Conservation (phyloP, 352 stramenopile genomes). For the Elongisporangium undulatum region DNA sequence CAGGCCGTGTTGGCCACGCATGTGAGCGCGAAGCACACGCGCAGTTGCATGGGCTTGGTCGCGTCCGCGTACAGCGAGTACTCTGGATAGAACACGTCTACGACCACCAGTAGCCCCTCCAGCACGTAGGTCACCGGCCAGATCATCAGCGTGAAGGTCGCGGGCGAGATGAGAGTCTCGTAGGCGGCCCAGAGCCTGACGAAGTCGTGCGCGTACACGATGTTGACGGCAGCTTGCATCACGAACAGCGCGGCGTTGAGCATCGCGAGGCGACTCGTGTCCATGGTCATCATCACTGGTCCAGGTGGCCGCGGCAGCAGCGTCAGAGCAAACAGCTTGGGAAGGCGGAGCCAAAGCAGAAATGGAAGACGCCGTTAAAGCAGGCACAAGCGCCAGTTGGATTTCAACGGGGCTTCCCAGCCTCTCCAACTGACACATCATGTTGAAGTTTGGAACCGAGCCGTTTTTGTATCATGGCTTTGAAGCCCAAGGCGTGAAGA, state of each 20-base stretch:
- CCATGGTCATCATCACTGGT: slow-evolving; percentile 20
- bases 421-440: slow-evolving; percentile 3
- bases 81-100: slow-evolving; percentile 59
- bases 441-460: not conserved
- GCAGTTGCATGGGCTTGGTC: slow-evolving; percentile 56
- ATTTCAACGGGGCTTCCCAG: not conserved
- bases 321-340: slow-evolving; percentile 3
- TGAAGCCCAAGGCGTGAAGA: too few relatives aligned
- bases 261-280: slow-evolving; percentile 45
- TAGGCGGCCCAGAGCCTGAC: slow-evolving; percentile 43
- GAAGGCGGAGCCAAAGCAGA: slow-evolving; percentile 4
- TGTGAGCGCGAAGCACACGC: slow-evolving; percentile 54
- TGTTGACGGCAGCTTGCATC: slow-evolving; percentile 61
- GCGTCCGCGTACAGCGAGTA: slow-evolving; percentile 71
- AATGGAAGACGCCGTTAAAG: slow-evolving; percentile 9
- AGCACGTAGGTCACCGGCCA: slow-evolving; percentile 71
- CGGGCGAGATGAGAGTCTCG: slow-evolving; percentile 69
- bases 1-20: slow-evolving; percentile 66
- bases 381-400: slow-evolving; percentile 5
- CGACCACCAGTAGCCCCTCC: slow-evolving; percentile 53
- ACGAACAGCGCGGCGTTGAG: slow-evolving; percentile 57
- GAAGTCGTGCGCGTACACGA: slow-evolving; percentile 55
- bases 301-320: not conserved
- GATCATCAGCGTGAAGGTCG: slow-evolving; percentile 52
- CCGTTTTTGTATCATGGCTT: too few relatives aligned